A percentile compares a stretch with the other conserved stretches of the same genome.
Conservation (phyloP, 2,329 filamentous ascomycete species). For the Xylaria sp. region DNA sequence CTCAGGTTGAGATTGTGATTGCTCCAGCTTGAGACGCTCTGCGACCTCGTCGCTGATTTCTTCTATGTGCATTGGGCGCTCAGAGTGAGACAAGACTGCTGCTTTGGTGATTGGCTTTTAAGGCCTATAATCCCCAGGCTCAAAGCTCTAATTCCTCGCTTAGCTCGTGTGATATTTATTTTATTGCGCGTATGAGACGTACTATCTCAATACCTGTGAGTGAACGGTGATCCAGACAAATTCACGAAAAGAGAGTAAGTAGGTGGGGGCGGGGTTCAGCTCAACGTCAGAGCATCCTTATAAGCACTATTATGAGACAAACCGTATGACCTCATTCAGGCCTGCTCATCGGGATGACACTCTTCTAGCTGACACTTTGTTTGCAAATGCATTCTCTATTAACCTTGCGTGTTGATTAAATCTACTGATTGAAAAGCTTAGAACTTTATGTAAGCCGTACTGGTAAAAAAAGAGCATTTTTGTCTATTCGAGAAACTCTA, state of each 20-base stretch:
- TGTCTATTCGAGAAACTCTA: conserved; percentile 18
- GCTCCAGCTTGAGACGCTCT: conserved; percentile 53
- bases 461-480: background rate
- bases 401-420: background rate
- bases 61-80: conserved; percentile 53
- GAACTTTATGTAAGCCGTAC: background rate
- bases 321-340: background rate
- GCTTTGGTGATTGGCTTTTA: background rate
- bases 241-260: conserved; percentile 16
- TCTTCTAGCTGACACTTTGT: background rate
- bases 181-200: conserved; percentile 2
- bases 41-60: conserved; percentile 55
- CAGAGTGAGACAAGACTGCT: background rate
- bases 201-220: background rate
- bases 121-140: background rate
- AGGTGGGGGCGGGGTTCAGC: conserved; percentile 34
- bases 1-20: conserved; percentile 41
- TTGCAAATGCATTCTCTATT: background rate
- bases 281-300: conserved; percentile 26
- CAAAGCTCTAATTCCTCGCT: background rate
- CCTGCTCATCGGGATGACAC: background rate
- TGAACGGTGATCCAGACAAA: conserved; percentile 11
- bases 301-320: conserved; percentile 30
- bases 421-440: background rate
- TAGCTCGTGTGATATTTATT: background rate